Conservation (phyloP, 2,329 filamentous ascomycete genomes). For the Sporothrix sp. region DNA sequence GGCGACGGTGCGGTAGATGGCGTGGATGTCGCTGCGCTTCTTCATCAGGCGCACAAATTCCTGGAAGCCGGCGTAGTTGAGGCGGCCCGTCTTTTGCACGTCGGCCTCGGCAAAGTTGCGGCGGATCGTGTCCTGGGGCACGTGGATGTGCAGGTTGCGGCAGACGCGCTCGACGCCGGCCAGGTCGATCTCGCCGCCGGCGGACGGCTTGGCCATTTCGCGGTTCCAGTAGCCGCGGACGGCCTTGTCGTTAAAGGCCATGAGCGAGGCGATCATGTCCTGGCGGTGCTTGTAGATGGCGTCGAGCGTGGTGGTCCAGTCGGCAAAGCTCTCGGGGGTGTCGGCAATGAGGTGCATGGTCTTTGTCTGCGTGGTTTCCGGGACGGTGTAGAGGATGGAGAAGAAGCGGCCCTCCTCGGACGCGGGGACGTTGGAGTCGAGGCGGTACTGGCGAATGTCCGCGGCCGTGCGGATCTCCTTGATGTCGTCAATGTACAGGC, state of each 20-base stretch:
- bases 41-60: slow-evolving; percentile 77
- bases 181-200: slow-evolving; percentile 63
- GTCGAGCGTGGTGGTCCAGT: slow-evolving; percentile 79
- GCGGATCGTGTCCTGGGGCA: slow-evolving; percentile 62
- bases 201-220: slow-evolving; percentile 61
- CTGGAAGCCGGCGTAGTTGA: slow-evolving; percentile 75
- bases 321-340: slow-evolving; percentile 57
- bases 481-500: slow-evolving; percentile 91
- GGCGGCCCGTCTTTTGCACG: slow-evolving; percentile 48
- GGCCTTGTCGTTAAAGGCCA: slow-evolving; percentile 74
- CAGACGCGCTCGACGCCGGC: slow-evolving; percentile 74
- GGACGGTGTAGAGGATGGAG: slow-evolving; percentile 76
- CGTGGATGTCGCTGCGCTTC: slow-evolving; percentile 68
- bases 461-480: slow-evolving; percentile 76
- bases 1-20: slow-evolving; percentile 57
- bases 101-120: slow-evolving; percentile 68
- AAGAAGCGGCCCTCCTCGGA: slow-evolving; percentile 68
- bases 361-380: slow-evolving; percentile 73
- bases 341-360: slow-evolving; percentile 80
- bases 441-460: slow-evolving; percentile 80
- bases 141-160: slow-evolving; percentile 85
- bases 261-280: slow-evolving; percentile 80
- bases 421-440: slow-evolving; percentile 65
- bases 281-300: slow-evolving; percentile 78
- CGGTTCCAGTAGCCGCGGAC: slow-evolving; percentile 77